Base-by-base conservation (phyloP, 352 stramenopile species). In the Thraustotheca clavata region DNA sequence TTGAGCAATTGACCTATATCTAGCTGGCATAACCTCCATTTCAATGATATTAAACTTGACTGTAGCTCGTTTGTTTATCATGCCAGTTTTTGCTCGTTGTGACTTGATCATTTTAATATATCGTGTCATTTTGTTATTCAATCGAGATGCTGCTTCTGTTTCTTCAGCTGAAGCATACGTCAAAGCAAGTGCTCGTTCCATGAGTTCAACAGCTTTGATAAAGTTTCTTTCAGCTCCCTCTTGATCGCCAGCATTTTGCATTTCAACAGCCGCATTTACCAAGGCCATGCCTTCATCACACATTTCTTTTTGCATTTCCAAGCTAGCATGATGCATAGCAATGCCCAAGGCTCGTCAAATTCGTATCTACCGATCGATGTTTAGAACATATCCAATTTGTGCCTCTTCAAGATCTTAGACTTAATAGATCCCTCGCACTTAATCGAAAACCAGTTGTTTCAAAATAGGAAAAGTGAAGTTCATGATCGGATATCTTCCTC, bases 31-130 rank as follows among this genome's bases (percentile, higher is more conserved):
- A 18, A 69, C 73, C 46, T 89, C 79, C 49, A 89, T 74, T 16
- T 86, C 70, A 20, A 91, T 39, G 55, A 91, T 89, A 67, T 89
- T 91, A 76, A 71, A 79, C 73, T 87, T 87, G 20, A 11, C 33
- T 22, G 70, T n/a, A n/a, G n/a, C n/a, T n/a, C n/a, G n/a, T n/a
- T n/a, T n/a, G n/a, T n/a, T n/a, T 86, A n/a, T n/a, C n/a, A n/a
- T n/a, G n/a, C 47, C 47, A n/a, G 16, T 24, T 34, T 78, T 73
- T 26, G 48, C 52, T 22, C 68, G 69, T 59, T 77, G 72, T 33
- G 60, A 67, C 59, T 75, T 77, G 61, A 79, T 76, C 73, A 79
- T 79, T 43, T 75, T 76, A 43, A 79, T 67, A 65, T 79, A 79
- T 18, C 73, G 71, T 43, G 63, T 26, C 73, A 79, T 79, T 66